These are phyloP conservation scores for Plasmodium adleri DNA, from an alignment of 169 alveolate species.

Conservation along the genomic window DNA sequence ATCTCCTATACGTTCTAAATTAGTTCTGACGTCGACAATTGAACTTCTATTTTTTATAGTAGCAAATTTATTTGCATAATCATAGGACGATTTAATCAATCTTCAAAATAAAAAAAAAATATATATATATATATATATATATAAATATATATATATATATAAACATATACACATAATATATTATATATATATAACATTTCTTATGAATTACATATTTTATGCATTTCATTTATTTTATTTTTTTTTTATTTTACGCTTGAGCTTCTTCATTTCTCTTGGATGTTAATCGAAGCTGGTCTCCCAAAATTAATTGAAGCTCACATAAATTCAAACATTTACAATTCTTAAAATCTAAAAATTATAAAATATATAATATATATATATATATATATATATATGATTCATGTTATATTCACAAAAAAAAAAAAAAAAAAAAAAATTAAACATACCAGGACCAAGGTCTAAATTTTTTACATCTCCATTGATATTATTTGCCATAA, in stretches of 20 bases:
- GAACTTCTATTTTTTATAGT: conserved; percentile 83
- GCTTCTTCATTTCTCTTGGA: conserved; percentile 85
- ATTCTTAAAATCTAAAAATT: conserved; percentile 77
- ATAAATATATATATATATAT: not conserved
- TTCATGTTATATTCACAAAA: not conserved
- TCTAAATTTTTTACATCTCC: conserved; percentile 53
- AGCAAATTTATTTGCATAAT: conserved; percentile 82
- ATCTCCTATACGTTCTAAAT: conserved; percentile 89
- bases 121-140: not conserved
- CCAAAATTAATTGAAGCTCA: conserved; percentile 85
- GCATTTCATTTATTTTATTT: not conserved
- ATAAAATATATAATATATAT: not conserved
- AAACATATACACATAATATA: too few species aligned
- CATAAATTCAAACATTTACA: conserved; percentile 85
- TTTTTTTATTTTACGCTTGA: conserved; percentile 78
- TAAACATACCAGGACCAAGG: conserved; percentile 57
- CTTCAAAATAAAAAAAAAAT: conserved; percentile 20
- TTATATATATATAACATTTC: conserved; percentile 3
- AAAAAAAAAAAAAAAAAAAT: not conserved
- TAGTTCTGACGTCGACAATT: conserved; percentile 86
- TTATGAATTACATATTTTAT: not conserved
- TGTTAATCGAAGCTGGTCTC: conserved; percentile 85
- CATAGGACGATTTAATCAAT: conserved; percentile 83
- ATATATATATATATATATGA: not conserved
- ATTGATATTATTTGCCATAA: conserved; percentile 38